Evolutionary conservation across 2,329 filamentous ascomycete species (phyloP).

Genomic region (Mariannaea elegans): DNA sequence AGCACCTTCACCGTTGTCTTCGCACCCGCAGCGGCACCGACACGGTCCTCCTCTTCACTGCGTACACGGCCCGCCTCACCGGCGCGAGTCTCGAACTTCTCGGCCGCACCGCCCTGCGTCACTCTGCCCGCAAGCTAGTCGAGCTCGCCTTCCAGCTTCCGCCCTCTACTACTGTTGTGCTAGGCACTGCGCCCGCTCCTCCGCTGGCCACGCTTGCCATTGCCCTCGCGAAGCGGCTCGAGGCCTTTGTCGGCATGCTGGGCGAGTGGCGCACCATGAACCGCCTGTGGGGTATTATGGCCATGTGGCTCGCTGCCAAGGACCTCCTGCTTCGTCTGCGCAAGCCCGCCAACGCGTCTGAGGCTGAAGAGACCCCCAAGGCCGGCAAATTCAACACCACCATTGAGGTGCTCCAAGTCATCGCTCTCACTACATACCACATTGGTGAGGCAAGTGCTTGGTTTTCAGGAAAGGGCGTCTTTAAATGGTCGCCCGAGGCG

Average conservation of each 20-base stretch:
- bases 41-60: conserved; percentile 71
- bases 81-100: conserved; percentile 61
- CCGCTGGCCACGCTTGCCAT: conserved; percentile 56
- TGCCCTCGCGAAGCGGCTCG: conserved; percentile 61
- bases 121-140: conserved; percentile 60
- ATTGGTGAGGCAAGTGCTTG: conserved; percentile 85
- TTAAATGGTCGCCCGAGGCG: conserved; percentile 65
- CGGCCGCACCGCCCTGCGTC: conserved; percentile 65
- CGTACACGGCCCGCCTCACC: conserved; percentile 71
- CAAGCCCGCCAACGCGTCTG: conserved; percentile 46
- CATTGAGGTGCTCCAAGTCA: conserved; percentile 74
- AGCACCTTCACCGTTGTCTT: conserved; percentile 69
- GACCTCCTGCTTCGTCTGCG: conserved; percentile 48
- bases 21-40: conserved; percentile 76
- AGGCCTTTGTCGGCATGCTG: conserved; percentile 70
- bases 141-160: conserved; percentile 62
- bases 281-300: conserved; percentile 80
- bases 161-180: conserved; percentile 57
- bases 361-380: conserved; percentile 46
- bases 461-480: conserved; percentile 76
- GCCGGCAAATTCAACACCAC: conserved; percentile 47
- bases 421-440: conserved; percentile 76
- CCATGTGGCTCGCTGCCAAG: conserved; percentile 75
- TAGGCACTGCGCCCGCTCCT: conserved; percentile 50
- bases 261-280: conserved; percentile 77